A percentile compares a stretch with the other conserved stretches of the same genome.
Conservation (phyloP, 2,329 filamentous ascomycete genomes). For the Lecanicillium sp. region DNA sequence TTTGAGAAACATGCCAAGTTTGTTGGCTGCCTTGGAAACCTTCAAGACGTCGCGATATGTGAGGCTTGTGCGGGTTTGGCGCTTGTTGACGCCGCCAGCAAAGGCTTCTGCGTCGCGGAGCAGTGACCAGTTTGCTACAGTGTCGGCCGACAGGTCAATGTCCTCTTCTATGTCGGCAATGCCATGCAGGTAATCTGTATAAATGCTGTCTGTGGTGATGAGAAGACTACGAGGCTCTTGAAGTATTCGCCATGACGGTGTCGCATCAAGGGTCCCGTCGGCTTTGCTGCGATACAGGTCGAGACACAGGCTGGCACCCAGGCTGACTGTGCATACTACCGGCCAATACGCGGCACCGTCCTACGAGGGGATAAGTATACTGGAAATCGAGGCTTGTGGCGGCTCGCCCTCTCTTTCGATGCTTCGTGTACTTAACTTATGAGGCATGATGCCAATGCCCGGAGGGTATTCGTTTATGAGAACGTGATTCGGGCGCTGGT, state of each 20-base stretch:
- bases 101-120: constrained; percentile 42
- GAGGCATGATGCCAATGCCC: constrained; percentile 91
- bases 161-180: constrained; percentile 63
- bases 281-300: constrained; percentile 62
- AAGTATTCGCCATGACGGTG: constrained; percentile 51
- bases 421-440: constrained; percentile 53
- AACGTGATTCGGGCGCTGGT: constrained; percentile 77
- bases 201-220: constrained; percentile 61
- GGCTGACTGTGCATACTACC: constrained; percentile 82
- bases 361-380: constrained; percentile 28
- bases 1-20: constrained; percentile 45
- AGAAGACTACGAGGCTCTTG: constrained; percentile 80
- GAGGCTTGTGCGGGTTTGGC: constrained; percentile 59
- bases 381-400: constrained; percentile 8
- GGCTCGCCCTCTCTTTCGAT: too few species aligned
- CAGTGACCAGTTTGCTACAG: constrained; percentile 65
- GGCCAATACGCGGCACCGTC: constrained; percentile 83
- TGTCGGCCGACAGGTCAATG: constrained; percentile 48
- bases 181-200: constrained; percentile 65
- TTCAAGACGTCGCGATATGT: constrained; percentile 83
- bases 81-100: constrained; percentile 43
- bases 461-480: constrained; percentile 87
- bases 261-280: constrained; percentile 46
- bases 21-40: constrained; percentile 65
- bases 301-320: constrained; percentile 70